Conservation (phyloP, 2,329 filamentous ascomycete genomes). For the Pseudofabraea citricarpa region DNA sequence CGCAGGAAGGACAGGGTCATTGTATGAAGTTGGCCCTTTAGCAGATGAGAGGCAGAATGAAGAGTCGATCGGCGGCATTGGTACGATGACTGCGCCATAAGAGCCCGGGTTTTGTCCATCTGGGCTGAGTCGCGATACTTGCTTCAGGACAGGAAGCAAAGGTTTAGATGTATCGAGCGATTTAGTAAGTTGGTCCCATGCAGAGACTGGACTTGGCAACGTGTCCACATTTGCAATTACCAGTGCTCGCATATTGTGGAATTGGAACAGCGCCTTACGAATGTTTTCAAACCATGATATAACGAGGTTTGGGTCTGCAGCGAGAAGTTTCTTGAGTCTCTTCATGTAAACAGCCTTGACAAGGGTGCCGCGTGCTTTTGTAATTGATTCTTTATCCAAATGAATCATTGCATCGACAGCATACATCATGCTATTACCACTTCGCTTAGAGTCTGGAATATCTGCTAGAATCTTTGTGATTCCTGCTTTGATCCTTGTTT, state of each 20-base stretch:
- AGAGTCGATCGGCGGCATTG: constrained; percentile 88
- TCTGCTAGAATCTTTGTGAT: constrained; percentile 83
- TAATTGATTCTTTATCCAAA: constrained; percentile 68
- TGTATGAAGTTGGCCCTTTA: constrained; percentile 68
- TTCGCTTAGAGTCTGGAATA: constrained; percentile 86
- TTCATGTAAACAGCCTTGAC: constrained; percentile 87
- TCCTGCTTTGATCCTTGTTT: constrained; percentile 55
- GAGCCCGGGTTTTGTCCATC: constrained; percentile 72
- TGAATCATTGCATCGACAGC: constrained; percentile 75
- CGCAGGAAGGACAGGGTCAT: constrained; percentile 73
- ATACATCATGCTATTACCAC: constrained; percentile 63
- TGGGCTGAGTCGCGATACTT: constrained; percentile 65
- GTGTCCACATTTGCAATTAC: constrained; percentile 77
- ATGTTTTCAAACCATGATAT: constrained; percentile 74
- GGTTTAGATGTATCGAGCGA: constrained; percentile 37
- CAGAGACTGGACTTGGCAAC: constrained; percentile 67
- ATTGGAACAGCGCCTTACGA: constrained; percentile 70
- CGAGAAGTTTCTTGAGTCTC: constrained; percentile 74
- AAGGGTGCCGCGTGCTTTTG: constrained; percentile 74
- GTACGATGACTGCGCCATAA: constrained; percentile 71
- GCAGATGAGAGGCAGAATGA: constrained; percentile 79
- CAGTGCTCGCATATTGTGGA: constrained; percentile 79
- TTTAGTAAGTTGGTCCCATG: constrained; percentile 63
- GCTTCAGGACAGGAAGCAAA: constrained; percentile 66
- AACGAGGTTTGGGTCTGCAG: constrained; percentile 69